A percentile compares a stretch with the other conserved stretches of the same genome.
phyloP scores from a whole-genome alignment of 2,329 filamentous ascomycete species.

The Beauveria bassiana region DNA sequence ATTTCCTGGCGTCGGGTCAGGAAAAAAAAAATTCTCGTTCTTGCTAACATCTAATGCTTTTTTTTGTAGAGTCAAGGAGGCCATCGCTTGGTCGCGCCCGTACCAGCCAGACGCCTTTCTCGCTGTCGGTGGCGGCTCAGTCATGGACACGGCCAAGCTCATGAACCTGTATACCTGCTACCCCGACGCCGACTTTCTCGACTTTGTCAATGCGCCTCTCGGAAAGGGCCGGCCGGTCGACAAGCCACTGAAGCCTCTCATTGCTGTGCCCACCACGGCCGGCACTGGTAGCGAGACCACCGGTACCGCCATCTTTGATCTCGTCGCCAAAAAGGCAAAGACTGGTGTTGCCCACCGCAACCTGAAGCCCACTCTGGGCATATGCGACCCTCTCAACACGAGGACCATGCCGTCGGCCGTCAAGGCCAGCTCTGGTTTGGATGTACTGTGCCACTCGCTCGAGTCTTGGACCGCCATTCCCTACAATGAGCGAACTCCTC shows the following conservation, averaged over 20 bases:
- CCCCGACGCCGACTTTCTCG: conserved; percentile 86
- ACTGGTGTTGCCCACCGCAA: conserved; percentile 94
- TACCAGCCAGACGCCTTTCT: conserved; percentile 82
- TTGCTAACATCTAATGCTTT: neutral
- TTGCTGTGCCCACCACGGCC: conserved; percentile 76
- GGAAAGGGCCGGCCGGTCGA: conserved; percentile 76
- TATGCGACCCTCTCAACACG: conserved; percentile 81
- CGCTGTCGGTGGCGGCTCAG: conserved; percentile 81
- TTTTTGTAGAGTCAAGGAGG: conserved; percentile 64
- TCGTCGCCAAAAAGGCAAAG: conserved; percentile 83
- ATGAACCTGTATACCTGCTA: conserved; percentile 96
- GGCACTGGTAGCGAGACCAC: conserved; percentile 91
- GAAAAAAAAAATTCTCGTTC: too few species aligned
- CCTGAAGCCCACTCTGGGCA: conserved; percentile 88
- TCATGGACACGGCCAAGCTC: conserved; percentile 96
- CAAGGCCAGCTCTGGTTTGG: conserved; percentile 82
- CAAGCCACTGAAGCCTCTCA: conserved; percentile 63
- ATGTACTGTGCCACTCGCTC: conserved; percentile 90
- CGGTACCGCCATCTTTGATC: conserved; percentile 94
- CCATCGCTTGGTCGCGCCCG: conserved; percentile 77
- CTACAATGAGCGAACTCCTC: conserved; percentile 74
- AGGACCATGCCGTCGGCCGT: conserved; percentile 93
- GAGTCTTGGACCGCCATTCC: conserved; percentile 98
- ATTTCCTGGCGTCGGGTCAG: neutral
- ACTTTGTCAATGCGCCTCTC: conserved; percentile 94